phyloP scores from a whole-genome alignment of 192 early-diverging fungal species.

The Podila minutissima region DNA sequence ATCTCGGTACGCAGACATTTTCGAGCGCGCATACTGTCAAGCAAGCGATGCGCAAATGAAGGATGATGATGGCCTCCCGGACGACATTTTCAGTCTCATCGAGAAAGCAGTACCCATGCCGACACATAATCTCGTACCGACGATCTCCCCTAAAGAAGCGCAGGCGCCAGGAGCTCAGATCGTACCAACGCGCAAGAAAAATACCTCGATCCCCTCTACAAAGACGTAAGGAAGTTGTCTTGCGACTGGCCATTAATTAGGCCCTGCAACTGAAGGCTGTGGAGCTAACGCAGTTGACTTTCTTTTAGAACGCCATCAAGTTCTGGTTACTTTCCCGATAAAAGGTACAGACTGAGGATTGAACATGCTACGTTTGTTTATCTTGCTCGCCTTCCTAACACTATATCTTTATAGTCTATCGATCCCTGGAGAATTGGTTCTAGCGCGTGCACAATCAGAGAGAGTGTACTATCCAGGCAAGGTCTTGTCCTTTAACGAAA shows the following conservation, averaged over 20 bases:
- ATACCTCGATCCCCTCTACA: too few relatives aligned
- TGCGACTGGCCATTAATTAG: neutral
- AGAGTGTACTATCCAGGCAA: constrained; percentile 34
- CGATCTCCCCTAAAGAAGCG: neutral
- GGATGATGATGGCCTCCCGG: constrained; percentile 46
- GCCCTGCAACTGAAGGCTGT: too few relatives aligned
- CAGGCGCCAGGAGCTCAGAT: too few relatives aligned
- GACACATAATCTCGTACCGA: neutral
- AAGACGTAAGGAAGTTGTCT: too few relatives aligned
- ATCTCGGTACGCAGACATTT: neutral
- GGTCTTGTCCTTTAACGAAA: constrained; percentile 25
- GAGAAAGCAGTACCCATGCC: neutral
- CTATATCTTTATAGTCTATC: constrained; percentile 13
- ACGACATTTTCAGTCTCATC: constrained; percentile 24
- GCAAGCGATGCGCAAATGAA: constrained; percentile 27
- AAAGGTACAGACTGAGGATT: too few relatives aligned
- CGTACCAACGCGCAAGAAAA: too few relatives aligned
- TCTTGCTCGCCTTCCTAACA: neutral
- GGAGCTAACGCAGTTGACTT: too few relatives aligned
- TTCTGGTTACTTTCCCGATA: neutral
- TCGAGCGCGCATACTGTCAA: constrained; percentile 14
- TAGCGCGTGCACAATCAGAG: constrained; percentile 17
- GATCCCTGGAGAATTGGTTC: constrained; percentile 36
- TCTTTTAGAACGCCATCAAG: neutral
- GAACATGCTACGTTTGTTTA: too few relatives aligned